These are phyloP conservation scores for Phytophthora parvispora DNA, from an alignment of 352 stramenopile species.

Conservation along the genomic window DNA sequence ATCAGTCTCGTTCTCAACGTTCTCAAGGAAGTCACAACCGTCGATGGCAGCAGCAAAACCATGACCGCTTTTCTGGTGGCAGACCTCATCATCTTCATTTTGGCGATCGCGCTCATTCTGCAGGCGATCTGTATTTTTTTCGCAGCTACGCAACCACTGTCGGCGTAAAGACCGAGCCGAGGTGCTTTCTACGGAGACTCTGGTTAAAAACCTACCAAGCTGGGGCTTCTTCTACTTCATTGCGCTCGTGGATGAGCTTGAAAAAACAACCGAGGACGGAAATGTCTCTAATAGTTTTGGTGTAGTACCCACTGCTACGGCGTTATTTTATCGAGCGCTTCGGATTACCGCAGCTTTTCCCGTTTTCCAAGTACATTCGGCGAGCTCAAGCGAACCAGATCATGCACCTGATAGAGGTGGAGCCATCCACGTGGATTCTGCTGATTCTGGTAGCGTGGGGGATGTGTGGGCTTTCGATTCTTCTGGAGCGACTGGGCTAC, in stretches of 20 bases:
- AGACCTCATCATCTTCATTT: constrained; percentile 63
- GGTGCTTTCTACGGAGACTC: constrained; percentile 44
- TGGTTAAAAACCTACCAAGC: constrained; percentile 27
- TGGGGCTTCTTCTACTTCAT: not conserved
- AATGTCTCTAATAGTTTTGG: too few relatives aligned
- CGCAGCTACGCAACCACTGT: constrained; percentile 49
- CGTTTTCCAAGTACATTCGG: constrained; percentile 81
- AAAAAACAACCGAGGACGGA: constrained; percentile 33
- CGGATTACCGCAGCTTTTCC: constrained; percentile 56
- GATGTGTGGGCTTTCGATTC: constrained; percentile 34
- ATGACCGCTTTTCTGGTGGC: constrained; percentile 60
- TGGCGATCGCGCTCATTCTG: constrained; percentile 57
- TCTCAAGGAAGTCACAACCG: constrained; percentile 41
- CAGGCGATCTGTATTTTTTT: constrained; percentile 58
- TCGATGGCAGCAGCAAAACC: constrained; percentile 34
- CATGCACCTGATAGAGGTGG: constrained; percentile 78
- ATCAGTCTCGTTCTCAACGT: constrained; percentile 60
- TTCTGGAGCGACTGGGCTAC: constrained; percentile 17
- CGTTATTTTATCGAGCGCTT: constrained; percentile 53
- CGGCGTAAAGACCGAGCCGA: constrained; percentile 43
- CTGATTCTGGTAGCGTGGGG: constrained; percentile 52
- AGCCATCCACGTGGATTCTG: constrained; percentile 72
- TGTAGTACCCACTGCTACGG: constrained; percentile 48
- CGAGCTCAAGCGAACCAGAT: constrained; percentile 81
- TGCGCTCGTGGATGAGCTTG: constrained; percentile 23